A percentile compares a stretch with the other conserved stretches of the same genome.
Evolutionary conservation across 805 yeast species (phyloP).

Genomic region (Metschnikowia kunwiensis): DNA sequence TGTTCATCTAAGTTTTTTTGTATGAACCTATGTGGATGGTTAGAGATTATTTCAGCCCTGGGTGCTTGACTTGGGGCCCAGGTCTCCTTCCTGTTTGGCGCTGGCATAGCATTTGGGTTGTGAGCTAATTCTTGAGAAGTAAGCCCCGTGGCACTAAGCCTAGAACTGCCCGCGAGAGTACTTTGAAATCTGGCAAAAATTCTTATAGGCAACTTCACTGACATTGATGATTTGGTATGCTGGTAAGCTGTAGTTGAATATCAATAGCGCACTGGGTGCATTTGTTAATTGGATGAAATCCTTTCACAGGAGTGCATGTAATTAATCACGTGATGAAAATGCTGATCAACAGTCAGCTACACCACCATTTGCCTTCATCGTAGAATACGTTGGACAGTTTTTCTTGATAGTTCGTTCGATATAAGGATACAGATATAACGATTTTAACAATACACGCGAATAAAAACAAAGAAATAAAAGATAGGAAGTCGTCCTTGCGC

Average conservation of each 20-base stretch:
- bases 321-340: slow-evolving; percentile 4
- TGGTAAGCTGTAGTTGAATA: no score
- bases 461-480: slow-evolving; percentile 15
- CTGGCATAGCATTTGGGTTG: slow-evolving; percentile 49
- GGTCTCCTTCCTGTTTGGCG: slow-evolving; percentile 68
- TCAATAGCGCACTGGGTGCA: slow-evolving; percentile 2
- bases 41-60: slow-evolving; percentile 51
- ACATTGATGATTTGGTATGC: slow-evolving; percentile 2
- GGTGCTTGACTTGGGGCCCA: slow-evolving; percentile 74
- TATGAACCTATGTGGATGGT: slow-evolving; percentile 59
- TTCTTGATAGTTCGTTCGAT: slow-evolving; percentile 5
- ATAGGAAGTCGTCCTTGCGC: slow-evolving; percentile 5
- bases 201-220: slow-evolving; percentile 7
- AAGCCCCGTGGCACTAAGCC: slow-evolving; percentile 18
- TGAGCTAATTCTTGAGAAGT: slow-evolving; percentile 19
- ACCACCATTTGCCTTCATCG: not conserved
- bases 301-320: slow-evolving; percentile 3
- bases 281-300: slow-evolving; percentile 5
- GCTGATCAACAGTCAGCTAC: no score
- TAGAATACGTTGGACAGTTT: not conserved
- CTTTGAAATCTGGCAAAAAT: slow-evolving; percentile 14
- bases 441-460: slow-evolving; percentile 19
- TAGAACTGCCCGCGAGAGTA: slow-evolving; percentile 10
- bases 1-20: slow-evolving; percentile 66
- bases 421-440: slow-evolving; percentile 10